Conservation (phyloP, 805 yeast genomes). For the Blastobotrys americana region DNA sequence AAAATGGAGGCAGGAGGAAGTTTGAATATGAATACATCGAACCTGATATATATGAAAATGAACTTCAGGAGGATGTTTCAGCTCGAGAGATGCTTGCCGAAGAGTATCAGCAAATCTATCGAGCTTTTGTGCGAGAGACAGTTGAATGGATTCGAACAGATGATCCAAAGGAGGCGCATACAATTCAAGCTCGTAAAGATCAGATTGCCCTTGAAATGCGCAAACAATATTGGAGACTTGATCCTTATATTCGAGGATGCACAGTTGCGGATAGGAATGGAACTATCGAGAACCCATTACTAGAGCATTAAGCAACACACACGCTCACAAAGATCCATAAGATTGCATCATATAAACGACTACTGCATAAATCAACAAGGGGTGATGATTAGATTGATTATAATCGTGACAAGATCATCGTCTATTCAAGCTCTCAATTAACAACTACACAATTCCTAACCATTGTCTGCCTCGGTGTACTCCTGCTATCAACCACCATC, state of each 20-base stretch:
- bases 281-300: not conserved
- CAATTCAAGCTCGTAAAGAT: slow-evolving; percentile 40
- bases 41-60: slow-evolving; percentile 58
- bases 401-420: not conserved
- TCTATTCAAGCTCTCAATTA: not conserved
- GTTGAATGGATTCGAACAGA: slow-evolving; percentile 62
- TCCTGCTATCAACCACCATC: too few relatives aligned
- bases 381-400: not conserved
- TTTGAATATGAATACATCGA: slow-evolving; percentile 51
- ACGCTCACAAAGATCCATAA: not conserved
- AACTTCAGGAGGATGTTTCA: slow-evolving; percentile 37
- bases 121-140: slow-evolving; percentile 56
- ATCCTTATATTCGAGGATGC: slow-evolving; percentile 76
- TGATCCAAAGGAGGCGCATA: slow-evolving; percentile 42
- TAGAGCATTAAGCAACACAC: not conserved
- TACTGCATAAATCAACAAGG: not conserved
- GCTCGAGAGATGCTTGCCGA: slow-evolving; percentile 39
- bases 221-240: slow-evolving; percentile 59
- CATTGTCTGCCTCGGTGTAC: too few relatives aligned
- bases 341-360: too few relatives aligned
- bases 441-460: too few relatives aligned
- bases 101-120: slow-evolving; percentile 50
- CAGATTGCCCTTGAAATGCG: slow-evolving; percentile 46
- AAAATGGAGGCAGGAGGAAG: slow-evolving; percentile 66
- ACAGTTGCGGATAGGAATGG: slow-evolving; percentile 75